Evolutionary conservation across 148 eudicot genomes (phyloP).

Genomic region (Chenopodium quinoa): DNA sequence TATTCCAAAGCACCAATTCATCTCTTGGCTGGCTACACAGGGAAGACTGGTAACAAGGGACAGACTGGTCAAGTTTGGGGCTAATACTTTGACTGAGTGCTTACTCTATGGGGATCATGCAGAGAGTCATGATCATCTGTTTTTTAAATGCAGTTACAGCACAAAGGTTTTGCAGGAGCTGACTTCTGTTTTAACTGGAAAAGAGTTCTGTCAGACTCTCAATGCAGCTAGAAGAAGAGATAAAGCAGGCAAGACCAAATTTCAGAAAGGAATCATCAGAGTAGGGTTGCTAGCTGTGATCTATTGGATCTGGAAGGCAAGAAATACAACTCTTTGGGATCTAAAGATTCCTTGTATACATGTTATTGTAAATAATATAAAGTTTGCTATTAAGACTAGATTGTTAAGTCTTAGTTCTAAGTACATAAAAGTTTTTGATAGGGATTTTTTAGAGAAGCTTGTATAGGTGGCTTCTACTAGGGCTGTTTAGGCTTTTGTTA

Average conservation of each 20-base stretch:
- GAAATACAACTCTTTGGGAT: not conserved
- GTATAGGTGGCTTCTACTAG: not conserved
- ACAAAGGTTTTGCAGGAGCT: not conserved
- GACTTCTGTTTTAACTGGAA: too few species aligned
- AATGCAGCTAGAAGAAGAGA: too few species aligned
- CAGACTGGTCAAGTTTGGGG: not conserved
- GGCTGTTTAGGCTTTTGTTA: not conserved
- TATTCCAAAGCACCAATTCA: not conserved
- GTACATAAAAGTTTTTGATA: not conserved
- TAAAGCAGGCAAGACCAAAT: too few species aligned
- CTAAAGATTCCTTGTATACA: not conserved
- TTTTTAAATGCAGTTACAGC: not conserved
- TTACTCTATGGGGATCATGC: not conserved
- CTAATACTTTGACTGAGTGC: not conserved
- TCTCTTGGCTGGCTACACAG: not conserved
- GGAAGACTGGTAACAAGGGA: conserved; percentile 35
- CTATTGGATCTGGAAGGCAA: not conserved
- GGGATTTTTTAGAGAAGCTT: not conserved
- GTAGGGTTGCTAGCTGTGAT: not conserved
- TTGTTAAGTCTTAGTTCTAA: not conserved
- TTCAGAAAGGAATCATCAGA: too few species aligned
- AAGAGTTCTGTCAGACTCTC: too few species aligned
- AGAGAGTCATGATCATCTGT: not conserved
- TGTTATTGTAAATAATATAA: not conserved
- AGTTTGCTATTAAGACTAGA: not conserved